Evolutionary conservation across 768 basidiomycete genomes (phyloP), one percentile per base, ranked within the genome.

Genomic region (Tricholoma matsutake): DNA sequence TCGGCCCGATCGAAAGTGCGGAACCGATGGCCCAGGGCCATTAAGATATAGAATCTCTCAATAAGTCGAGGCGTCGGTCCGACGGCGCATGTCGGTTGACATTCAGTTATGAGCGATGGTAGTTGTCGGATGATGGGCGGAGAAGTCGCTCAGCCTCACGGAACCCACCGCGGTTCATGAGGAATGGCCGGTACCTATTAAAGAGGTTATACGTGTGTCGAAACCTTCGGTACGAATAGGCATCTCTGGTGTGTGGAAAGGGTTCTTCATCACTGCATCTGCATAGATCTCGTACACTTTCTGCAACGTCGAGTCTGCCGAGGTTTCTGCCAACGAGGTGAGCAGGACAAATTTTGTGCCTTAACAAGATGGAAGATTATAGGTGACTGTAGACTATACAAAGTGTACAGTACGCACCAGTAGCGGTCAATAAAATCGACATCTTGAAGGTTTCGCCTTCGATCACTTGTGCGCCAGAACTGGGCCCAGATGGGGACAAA

Each of bases 241-340:
- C 96, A 98, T 99, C 73, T 98, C 97, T n/a, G 91, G 92, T 5
- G 94, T 96, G 73, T 98, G 94, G 75, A 99, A 99, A 0, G 97
- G 97, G 70, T 98, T 98, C 80, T 98, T 98, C 93, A 98, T 96
- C 58, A 95, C 95, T 1, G 91, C 87, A 70, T 98, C 97, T 0
- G 96, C 83, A 72, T 98, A 99, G 18, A 84, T 86, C 72, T 98
- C 94, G 74, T 98, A 98, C 52, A 94, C 87, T 72, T 87, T 92
- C 68, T 89, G 88, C 41, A 99, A 78, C 20, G 89, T 78, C 3
- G 83, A 68, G 55, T 84, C 93, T 34, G 91, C 86, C 1, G 83
- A 83, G 7, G 84, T 77, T 66, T 94, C 92, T 1, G 85, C 79
- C 39, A 92, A 75, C 1, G 95, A 94, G 16, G 94, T 94, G 47